Base-by-base conservation (phyloP, 2,329 filamentous ascomycete genomes). In the Talaromyces albobiverticillius region DNA sequence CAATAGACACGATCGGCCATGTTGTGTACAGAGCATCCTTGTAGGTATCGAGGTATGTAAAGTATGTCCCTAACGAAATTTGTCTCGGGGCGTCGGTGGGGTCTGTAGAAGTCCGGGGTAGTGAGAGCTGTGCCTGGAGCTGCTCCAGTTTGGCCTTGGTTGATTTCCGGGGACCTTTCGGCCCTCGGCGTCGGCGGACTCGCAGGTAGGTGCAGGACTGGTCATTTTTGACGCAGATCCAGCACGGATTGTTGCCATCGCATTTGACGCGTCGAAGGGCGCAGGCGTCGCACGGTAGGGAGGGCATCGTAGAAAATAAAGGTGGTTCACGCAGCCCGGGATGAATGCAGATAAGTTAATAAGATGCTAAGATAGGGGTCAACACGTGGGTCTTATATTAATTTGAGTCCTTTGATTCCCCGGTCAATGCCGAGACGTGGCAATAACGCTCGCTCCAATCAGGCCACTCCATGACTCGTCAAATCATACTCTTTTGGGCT, bases 161-260 rank as follows among this genome's bases (percentile, higher is more conserved):
- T 4, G 48, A 29, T 23, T 34, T 36, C 23, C 53, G 46, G 16
- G 53, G 53, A 10, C 53, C 53, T 29, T 55, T 55, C 2, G 53
- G 53, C 31, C 57, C 57, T 2, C 55, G 55, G 31, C 49, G 55
- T 23, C 57, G 55, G 29, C 57, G 57, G 38, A 59, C 43, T 32
- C 46, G 54, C 45, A 58, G 40, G 41, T 54, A 58, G 11, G 57
- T 59, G 47, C 57, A 59, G 20, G 8, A 31, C 43, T 59, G 57
- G 29, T 38, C 38, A 43, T 56, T 49, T 34, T 48, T 53, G 25
- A 55, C 22, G 45, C 57, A 59, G 22, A 56, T 47, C 32, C 54
- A 42, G 40, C 57, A 59, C 23, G 57, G 56, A 29, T 49, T 46
- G 34, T 58, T 54, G 13, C 57, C 55, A 58, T 59, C 57, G 38